Conservation (phyloP, 805 yeast genomes). For the Phaffomyces opuntiae region DNA sequence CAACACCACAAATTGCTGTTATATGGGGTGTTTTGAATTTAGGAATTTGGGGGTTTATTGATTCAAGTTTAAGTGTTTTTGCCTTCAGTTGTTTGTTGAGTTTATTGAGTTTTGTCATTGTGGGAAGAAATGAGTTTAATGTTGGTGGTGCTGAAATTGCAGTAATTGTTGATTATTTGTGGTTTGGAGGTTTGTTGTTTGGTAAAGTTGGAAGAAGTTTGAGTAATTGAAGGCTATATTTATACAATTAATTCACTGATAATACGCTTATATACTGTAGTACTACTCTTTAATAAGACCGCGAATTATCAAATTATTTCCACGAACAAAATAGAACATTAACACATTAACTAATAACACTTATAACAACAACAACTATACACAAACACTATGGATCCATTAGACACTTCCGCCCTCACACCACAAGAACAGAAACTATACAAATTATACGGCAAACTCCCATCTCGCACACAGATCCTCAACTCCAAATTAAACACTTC, state of each 20-base stretch:
- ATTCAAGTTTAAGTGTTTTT: constrained; percentile 28
- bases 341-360: too few relatives aligned
- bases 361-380: too few relatives aligned
- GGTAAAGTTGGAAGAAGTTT: constrained; percentile 61
- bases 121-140: background rate
- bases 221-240: background rate
- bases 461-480: constrained; percentile 70
- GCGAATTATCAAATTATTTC: too few relatives aligned
- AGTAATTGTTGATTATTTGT: constrained; percentile 37
- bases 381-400: constrained; percentile 19
- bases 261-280: too few relatives aligned
- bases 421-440: constrained; percentile 78
- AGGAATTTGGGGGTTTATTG: constrained; percentile 59
- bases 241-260: too few relatives aligned
- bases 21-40: constrained; percentile 59
- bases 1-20: constrained; percentile 55
- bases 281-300: too few relatives aligned
- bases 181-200: constrained; percentile 58
- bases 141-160: background rate
- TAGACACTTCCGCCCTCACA: constrained; percentile 51
- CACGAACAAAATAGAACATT: too few relatives aligned
- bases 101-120: constrained; percentile 27
- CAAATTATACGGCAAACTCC: constrained; percentile 79
- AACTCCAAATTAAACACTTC: constrained; percentile 55
- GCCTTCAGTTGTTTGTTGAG: constrained; percentile 34